Evolutionary conservation across 2,329 filamentous ascomycete genomes (phyloP).

Genomic region (Mollisiaceae sp.): DNA sequence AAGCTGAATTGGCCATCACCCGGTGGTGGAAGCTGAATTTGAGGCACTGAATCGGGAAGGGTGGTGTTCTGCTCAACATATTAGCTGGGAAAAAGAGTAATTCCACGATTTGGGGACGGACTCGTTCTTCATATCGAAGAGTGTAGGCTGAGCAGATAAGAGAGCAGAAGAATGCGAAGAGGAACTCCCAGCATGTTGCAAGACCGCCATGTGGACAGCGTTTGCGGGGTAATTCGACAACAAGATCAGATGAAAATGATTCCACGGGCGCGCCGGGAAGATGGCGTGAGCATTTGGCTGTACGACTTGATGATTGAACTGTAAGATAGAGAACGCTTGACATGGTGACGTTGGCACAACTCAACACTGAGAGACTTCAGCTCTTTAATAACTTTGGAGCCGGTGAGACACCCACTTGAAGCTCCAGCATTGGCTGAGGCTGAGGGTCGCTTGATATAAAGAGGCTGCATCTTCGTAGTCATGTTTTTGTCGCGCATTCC

Average conservation of each 20-base stretch:
- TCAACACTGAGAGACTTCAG: background rate
- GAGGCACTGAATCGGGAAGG: constrained; percentile 1
- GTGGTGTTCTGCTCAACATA: background rate
- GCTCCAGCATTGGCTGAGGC: background rate
- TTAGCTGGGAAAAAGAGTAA: constrained; percentile 15
- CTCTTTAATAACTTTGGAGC: background rate
- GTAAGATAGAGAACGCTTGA: constrained; percentile 2
- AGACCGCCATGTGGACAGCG: constrained; percentile 25
- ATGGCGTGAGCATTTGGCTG: background rate
- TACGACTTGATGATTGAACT: background rate
- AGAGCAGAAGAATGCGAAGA: constrained; percentile 29
- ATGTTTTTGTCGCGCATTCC: background rate
- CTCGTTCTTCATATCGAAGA: constrained; percentile 34
- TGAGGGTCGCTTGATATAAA: background rate
- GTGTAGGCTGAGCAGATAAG: constrained; percentile 38
- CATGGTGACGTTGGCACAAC: constrained; percentile 7
- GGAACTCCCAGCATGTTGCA: constrained; percentile 34
- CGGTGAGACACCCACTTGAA: background rate
- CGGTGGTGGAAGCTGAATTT: constrained; percentile 11
- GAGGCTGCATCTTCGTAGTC: background rate
- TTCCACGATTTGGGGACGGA: constrained; percentile 16
- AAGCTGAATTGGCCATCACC: constrained; percentile 29
- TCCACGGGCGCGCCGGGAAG: background rate
- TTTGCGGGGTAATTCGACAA: constrained; percentile 5
- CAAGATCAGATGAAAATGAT: background rate